A percentile compares a stretch with the other conserved stretches of the same genome.
Conservation (phyloP, 1,139 yeast species). For the Saccharomycopsis crataegensis region DNA sequence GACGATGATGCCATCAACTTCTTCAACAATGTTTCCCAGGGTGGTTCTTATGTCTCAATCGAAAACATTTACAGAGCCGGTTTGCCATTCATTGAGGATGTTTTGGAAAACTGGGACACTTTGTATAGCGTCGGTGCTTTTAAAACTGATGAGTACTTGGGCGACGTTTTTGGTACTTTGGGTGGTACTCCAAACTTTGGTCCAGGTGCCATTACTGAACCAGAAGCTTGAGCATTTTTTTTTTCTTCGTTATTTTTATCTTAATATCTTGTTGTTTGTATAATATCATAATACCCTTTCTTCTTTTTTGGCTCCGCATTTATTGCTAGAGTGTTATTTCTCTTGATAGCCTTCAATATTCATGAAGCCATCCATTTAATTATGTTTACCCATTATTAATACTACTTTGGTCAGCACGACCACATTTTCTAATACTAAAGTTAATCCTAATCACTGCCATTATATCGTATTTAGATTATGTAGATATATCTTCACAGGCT, state of each 20-base stretch:
- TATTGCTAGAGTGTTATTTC: too few relatives aligned
- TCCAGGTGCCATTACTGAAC: constrained; percentile 68
- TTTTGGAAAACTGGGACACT: constrained; percentile 45
- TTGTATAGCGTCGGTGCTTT: constrained; percentile 37
- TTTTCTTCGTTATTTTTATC: neutral
- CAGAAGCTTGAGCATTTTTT: constrained; percentile 71
- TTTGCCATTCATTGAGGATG: constrained; percentile 46
- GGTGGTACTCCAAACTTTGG: constrained; percentile 26
- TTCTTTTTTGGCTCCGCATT: too few relatives aligned
- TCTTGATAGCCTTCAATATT: too few relatives aligned
- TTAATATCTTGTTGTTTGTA: neutral
- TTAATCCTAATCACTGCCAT: too few relatives aligned
- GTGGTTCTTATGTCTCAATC: constrained; percentile 45
- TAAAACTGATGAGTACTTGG: constrained; percentile 47
- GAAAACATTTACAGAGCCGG: constrained; percentile 50
- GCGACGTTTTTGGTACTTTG: constrained; percentile 50
- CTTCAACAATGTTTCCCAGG: constrained; percentile 44
- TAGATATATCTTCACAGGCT: too few relatives aligned
- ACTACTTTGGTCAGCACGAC: too few relatives aligned
- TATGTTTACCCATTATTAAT: too few relatives aligned
- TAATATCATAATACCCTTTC: too few relatives aligned
- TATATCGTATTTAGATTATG: too few relatives aligned
- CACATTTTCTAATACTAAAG: too few relatives aligned
- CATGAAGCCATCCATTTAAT: too few relatives aligned
- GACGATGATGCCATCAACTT: constrained; percentile 39